Evolutionary conservation across 2,329 filamentous ascomycete species (phyloP), one percentile per base, ranked within the genome.

Genomic region (Eurotiales sp.): DNA sequence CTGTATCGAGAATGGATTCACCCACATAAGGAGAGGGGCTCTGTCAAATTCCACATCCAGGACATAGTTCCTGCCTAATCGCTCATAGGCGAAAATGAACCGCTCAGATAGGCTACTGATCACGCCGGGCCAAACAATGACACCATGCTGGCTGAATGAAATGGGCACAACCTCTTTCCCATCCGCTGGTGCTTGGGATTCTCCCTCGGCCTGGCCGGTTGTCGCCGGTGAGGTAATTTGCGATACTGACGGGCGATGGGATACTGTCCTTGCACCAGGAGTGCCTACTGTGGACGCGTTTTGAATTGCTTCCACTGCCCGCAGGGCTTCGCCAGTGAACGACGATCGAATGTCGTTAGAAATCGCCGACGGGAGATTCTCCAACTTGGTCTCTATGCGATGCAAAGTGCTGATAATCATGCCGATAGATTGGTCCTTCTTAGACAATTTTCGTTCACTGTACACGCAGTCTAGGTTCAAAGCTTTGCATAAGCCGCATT

Each of bases 391-490:
- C 59, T 80, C 77, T 15, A 80, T 68, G 11, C 77, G 70, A 61
- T 77, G 72, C 21, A 80, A 71, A 10, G 77, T 77, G 58, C 77
- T 79, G 62, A 80, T 79, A 25, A 79, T 77, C 60, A 79, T 72
- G 22, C 73, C 71, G 60, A 80, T 72, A 3, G 77, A 79, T 49
- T 78, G 75, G 52, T 80, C 77, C 47, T 77, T 78, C 56, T 74
- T 77, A 44, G 32, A 48, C 27, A 43, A n/a, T 48, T 43, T 77
- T 52, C 76, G 74, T 58, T 78, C 74, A 54, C 76, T 76, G 58
- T 79, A 81, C 39, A 71, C 70, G 61, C 78, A 81, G 15, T 77
- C 73, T 27, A 77, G 54, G 7, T 73, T 74, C 40, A 75, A 70
- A 12, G 67, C 63, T 56, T 72, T 75, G 63, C 78, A 81, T 44